Evolutionary conservation across 1,139 yeast species (phyloP).

Genomic region (Torulaspora pretoriensis): DNA sequence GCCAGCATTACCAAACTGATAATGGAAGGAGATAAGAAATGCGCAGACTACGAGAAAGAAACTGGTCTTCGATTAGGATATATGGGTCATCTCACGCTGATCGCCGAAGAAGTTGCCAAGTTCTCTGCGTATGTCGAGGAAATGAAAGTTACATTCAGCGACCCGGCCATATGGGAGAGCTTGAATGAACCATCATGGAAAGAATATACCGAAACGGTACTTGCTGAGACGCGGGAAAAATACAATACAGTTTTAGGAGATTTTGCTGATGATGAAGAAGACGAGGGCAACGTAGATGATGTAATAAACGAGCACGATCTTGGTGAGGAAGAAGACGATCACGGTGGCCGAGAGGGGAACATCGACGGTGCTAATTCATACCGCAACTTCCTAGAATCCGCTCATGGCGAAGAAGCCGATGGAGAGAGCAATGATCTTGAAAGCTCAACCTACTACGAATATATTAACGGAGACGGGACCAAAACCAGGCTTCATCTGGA

Average conservation of each 20-base stretch:
- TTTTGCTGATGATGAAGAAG: constrained; percentile 37
- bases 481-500: constrained; percentile 23
- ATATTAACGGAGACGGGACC: constrained; percentile 41
- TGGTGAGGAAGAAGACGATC: constrained; percentile 20
- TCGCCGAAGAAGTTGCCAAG: constrained; percentile 96
- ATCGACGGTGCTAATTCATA: constrained; percentile 17
- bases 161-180: constrained; percentile 29
- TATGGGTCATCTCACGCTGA: constrained; percentile 94
- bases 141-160: constrained; percentile 35
- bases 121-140: constrained; percentile 48
- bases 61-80: constrained; percentile 76
- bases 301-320: constrained; percentile 16
- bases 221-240: constrained; percentile 87
- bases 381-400: constrained; percentile 23
- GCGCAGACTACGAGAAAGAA: constrained; percentile 59
- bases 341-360: constrained; percentile 17
- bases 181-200: constrained; percentile 65
- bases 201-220: constrained; percentile 73
- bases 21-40: constrained; percentile 74
- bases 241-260: constrained; percentile 96
- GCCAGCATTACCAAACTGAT: constrained; percentile 82
- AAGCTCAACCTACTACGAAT: constrained; percentile 37
- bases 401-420: constrained; percentile 29
- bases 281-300: constrained; percentile 22
- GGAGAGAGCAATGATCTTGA: constrained; percentile 32